phyloP scores from a whole-genome alignment of 2,329 filamentous ascomycete genomes.

The Hysterium pulicare region DNA sequence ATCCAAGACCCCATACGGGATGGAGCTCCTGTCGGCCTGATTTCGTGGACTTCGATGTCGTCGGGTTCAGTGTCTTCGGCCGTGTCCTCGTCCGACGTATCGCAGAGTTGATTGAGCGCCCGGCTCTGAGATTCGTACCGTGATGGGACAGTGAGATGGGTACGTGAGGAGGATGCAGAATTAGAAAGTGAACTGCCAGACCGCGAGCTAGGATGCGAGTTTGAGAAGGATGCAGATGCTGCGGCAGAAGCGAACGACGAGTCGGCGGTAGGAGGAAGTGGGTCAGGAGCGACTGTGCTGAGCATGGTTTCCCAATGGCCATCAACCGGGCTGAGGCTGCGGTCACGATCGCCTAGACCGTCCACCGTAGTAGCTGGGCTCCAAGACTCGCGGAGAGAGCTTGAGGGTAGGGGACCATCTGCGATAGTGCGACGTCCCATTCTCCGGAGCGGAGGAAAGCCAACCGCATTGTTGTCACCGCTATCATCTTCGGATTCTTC shows the following conservation, averaged over 20 bases:
- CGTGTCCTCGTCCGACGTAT: conserved; percentile 44
- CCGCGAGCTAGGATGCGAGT: conserved; percentile 32
- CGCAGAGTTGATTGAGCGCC: conserved; percentile 48
- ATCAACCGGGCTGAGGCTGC: conserved; percentile 68
- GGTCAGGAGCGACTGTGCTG: conserved; percentile 76
- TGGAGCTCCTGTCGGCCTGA: conserved; percentile 3
- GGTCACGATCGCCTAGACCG: conserved; percentile 78
- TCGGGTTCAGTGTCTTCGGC: conserved; percentile 54
- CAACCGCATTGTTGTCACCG: conserved; percentile 24
- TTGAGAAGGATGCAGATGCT: conserved; percentile 50
- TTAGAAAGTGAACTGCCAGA: conserved; percentile 51
- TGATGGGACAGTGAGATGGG: conserved; percentile 37
- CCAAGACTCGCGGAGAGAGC: conserved; percentile 38
- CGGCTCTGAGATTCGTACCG: conserved; percentile 42
- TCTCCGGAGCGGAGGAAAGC: conserved; percentile 35
- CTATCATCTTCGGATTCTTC: conserved; percentile 21
- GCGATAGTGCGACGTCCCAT: conserved; percentile 37
- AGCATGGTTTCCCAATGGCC: conserved; percentile 77
- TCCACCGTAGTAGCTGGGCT: conserved; percentile 49
- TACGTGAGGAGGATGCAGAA: conserved; percentile 35
- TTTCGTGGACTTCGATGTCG: conserved; percentile 37
- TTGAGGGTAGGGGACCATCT: conserved; percentile 33
- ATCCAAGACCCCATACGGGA: conserved; percentile 7
- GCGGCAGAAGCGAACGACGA: conserved; percentile 75
- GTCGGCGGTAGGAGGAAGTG: conserved; percentile 72